These are phyloP conservation scores for Trichomonas gallinae DNA, from an alignment of 208 protist species.

Conservation along the genomic window DNA sequence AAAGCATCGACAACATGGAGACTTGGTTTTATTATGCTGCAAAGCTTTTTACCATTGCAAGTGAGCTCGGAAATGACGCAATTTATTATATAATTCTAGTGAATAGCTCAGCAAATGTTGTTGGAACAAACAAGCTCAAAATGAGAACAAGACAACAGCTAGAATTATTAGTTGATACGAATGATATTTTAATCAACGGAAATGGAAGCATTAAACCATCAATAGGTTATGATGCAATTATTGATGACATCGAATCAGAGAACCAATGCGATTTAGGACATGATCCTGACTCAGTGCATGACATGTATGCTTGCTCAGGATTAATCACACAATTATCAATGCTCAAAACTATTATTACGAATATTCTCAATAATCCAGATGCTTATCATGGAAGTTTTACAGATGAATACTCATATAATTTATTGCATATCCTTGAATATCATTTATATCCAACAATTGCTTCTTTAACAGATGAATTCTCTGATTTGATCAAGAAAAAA, in stretches of 20 bases:
- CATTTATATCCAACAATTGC: background rate
- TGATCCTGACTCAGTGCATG: background rate
- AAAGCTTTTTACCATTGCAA: background rate
- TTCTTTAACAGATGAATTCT: background rate
- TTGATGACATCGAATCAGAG: background rate
- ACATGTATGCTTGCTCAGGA: background rate
- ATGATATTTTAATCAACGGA: background rate
- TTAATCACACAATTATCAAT: background rate
- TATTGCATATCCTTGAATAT: background rate
- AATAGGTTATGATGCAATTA: background rate
- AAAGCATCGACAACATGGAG: background rate
- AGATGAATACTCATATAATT: background rate
- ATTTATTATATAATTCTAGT: background rate
- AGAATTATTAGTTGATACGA: background rate
- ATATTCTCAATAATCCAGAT: background rate
- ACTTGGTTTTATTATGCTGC: background rate
- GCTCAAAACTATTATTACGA: background rate
- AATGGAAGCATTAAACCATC: background rate
- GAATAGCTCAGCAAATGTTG: background rate
- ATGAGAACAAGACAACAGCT: background rate
- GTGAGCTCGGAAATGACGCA: background rate
- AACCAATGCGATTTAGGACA: background rate
- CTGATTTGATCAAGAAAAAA: background rate
- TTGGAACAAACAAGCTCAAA: background rate
- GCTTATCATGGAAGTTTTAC: background rate